These are phyloP conservation scores for Collybiopsis confluens DNA, from an alignment of 768 basidiomycete genomes.

Conservation along the genomic window DNA sequence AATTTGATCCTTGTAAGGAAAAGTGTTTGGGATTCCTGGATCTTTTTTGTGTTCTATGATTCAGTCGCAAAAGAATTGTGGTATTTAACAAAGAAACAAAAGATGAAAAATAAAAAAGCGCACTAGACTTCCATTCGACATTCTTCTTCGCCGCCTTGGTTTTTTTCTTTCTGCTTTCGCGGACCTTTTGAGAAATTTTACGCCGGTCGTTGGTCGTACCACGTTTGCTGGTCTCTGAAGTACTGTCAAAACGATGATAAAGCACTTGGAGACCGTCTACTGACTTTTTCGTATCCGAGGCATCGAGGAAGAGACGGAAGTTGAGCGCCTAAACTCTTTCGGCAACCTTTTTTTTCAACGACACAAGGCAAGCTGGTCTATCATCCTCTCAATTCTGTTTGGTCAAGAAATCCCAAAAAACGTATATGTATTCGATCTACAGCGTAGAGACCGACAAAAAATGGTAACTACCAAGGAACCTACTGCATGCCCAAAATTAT, in stretches of 20 bases:
- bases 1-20: slow-evolving; percentile 93
- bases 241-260: too few species aligned
- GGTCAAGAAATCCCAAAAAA: too few species aligned
- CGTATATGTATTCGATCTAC: too few species aligned
- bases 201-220: slow-evolving; percentile 67
- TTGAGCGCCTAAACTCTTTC: not conserved
- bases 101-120: slow-evolving; percentile 20
- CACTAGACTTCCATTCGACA: slow-evolving; percentile 86
- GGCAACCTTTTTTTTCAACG: too few species aligned
- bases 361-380: too few species aligned
- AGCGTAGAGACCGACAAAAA: too few species aligned
- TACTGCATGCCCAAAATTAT: too few species aligned
- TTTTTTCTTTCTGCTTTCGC: slow-evolving; percentile 73
- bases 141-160: slow-evolving; percentile 75
- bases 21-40: slow-evolving; percentile 89
- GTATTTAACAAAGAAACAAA: too few species aligned
- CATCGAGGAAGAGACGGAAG: slow-evolving; percentile 31
- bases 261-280: too few species aligned
- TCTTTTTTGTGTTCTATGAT: slow-evolving; percentile 74
- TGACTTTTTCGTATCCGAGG: slow-evolving; percentile 69
- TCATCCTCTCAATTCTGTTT: too few species aligned
- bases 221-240: slow-evolving; percentile 87
- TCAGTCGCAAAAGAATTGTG: not conserved
- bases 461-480: too few species aligned
- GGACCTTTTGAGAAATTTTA: slow-evolving; percentile 69